Base-by-base conservation (phyloP, 2,329 filamentous ascomycete genomes). In the Ophiostoma sp. region DNA sequence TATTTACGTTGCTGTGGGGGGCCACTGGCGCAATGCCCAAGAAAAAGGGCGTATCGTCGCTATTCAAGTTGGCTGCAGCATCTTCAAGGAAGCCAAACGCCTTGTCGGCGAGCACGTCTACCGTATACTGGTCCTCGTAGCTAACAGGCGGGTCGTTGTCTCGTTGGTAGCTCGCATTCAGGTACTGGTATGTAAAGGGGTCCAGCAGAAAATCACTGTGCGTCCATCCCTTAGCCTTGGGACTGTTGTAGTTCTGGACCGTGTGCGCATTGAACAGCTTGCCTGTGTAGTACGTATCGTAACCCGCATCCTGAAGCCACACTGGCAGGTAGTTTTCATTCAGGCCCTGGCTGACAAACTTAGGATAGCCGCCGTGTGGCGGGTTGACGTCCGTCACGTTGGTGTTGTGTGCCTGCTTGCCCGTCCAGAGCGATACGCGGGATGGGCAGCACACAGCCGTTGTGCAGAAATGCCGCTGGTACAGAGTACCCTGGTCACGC, bases 281-380 rank as follows among this genome's bases (percentile, higher is more conserved):
- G n/a, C 87, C 89, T 0, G 85, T 85, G 73, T 91, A 92, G 73
- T 89, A 91, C 0, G 89, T 91, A 71, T 85, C 84, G 74, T 91
- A 91, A 0, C 88, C 88, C 0, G 84, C 85, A 4, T 83, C 76
- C 72, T 90, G 87, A n/a, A 92, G 77, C 88, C 89, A 92, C 0
- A 91, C 75, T 0, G 89, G 89, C 0, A 92, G 81, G 70, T 89
- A 91, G 47, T 88, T 83, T 1, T 87, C 82, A 69, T 91, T 90
- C 70, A 86, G 81, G 0, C 89, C 88, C 66, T 89, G 81, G 3
- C 79, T 78, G 14, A 91, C 78, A 68, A 91, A 89, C 73, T 90
- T 90, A 1, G 85, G 84, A 72, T 87, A 92, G 4, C 85, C 84
- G 27, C 84, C 87, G 70, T 87, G 85, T 2, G 86, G 87, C 16